Evolutionary conservation across 2,329 filamentous ascomycete genomes (phyloP), one percentile per base, ranked within the genome.

Genomic region (Fusarium fracticaudum): DNA sequence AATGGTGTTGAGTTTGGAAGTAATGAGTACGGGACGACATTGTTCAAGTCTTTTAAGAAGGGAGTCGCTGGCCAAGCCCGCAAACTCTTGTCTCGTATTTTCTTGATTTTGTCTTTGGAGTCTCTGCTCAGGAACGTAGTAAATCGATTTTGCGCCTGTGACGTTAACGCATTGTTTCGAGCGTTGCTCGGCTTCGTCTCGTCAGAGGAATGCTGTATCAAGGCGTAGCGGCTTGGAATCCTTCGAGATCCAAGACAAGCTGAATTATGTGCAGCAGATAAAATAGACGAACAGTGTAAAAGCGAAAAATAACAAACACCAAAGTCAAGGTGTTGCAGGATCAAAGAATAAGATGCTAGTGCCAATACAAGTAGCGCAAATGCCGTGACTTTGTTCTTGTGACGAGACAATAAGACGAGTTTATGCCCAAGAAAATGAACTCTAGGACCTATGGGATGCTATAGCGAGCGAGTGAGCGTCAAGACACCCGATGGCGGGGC

Each of bases 21-120:
- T 88, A 87, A 79, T 89, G 88, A 73, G 86, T 85, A 67, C 87
- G 87, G 84, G 87, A 86, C 82, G 89, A 89, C 86, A 89, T 91
- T 77, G 77, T 79, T 76, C 76, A 76, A 73, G 70, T 73, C 48
- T 65, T 65, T 73, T 63, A 54, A 58, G 61, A 58, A 61, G 64
- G 68, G 71, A 67, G 69, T 73, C 65, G 69, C 75, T 59, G 69
- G 69, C 72, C 64, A 62, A 71, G 67, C 67, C 70, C 65, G 67
- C 72, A 59, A 63, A 64, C 68, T 71, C 69, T 69, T 66, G 65
- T 66, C 67, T 66, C 26, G 51, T 53, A 33, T 37, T 53, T 53
- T 53, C 50, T 53, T 53, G 35, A 59, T 68, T 58, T 58, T 67
- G 41, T 59, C 60, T 62, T 60, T 51, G 64, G 20, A 41, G 51